Conservation (phyloP, 352 stramenopile species). For the Globisporangium echinulatum region DNA sequence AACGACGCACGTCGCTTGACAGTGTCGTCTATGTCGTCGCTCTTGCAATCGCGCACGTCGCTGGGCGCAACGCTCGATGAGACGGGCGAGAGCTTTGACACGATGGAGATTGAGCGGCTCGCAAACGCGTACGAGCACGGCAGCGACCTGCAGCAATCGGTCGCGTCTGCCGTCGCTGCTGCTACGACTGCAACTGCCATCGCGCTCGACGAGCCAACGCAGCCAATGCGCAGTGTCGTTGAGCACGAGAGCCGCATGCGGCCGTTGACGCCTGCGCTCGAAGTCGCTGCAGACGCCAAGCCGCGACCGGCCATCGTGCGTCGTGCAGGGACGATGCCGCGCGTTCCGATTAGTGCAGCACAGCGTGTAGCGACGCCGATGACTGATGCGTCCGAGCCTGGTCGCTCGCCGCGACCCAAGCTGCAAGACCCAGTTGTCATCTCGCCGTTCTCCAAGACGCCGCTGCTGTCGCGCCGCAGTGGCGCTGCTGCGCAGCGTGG, state of each 20-base stretch:
- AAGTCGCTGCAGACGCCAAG: conserved; percentile 3
- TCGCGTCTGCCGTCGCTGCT: conserved; percentile 1
- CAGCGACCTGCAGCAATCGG: background rate
- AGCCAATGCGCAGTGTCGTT: background rate
- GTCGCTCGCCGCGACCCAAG: conserved; percentile 38
- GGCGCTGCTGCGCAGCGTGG: conserved; percentile 22
- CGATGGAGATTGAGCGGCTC: conserved; percentile 39
- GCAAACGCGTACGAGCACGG: conserved; percentile 58
- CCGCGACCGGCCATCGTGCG: too few species aligned
- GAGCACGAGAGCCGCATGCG: too few species aligned
- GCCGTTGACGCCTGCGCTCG: background rate
- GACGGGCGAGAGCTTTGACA: conserved; percentile 21
- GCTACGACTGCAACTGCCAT: background rate
- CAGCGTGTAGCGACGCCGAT: conserved; percentile 12
- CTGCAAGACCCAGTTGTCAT: conserved; percentile 26
- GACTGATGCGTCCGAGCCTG: conserved; percentile 12
- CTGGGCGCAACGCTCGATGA: conserved; percentile 13
- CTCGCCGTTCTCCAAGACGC: conserved; percentile 63
- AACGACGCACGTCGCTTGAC: too few species aligned
- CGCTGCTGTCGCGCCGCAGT: conserved; percentile 44
- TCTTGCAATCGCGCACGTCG: background rate
- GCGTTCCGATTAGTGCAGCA: conserved; percentile 1
- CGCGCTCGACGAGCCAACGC: background rate
- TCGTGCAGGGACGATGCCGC: background rate
- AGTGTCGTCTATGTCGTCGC: background rate